Conservation (phyloP, 2,329 filamentous ascomycete genomes). For the Hymenoscyphus fructigenus region DNA sequence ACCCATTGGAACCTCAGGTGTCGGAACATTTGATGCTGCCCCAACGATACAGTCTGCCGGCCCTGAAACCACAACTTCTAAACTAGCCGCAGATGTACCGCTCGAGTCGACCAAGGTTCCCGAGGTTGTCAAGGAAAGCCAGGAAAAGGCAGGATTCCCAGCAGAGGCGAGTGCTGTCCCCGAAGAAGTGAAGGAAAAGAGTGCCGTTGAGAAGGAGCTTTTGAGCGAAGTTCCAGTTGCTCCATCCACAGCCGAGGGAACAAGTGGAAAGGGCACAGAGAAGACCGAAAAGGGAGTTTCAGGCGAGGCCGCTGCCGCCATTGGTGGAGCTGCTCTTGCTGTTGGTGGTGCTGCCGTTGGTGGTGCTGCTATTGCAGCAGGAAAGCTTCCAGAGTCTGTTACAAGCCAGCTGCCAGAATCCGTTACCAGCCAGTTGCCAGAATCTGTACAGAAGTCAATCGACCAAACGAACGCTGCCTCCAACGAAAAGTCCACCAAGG, state of each 20-base stretch:
- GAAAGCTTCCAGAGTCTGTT: constrained; percentile 4
- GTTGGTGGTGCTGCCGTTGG: constrained; percentile 45
- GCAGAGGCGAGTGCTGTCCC: constrained; percentile 69
- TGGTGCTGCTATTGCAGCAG: constrained; percentile 37
- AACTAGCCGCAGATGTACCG: constrained; percentile 45
- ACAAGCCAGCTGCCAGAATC: constrained; percentile 41
- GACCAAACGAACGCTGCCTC: constrained; percentile 70
- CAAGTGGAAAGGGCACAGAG: constrained; percentile 50
- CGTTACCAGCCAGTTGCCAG: constrained; percentile 58
- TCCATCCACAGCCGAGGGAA: constrained; percentile 57
- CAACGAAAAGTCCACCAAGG: constrained; percentile 47
- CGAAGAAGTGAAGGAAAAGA: constrained; percentile 69
- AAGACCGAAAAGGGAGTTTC: constrained; percentile 51
- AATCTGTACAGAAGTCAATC: constrained; percentile 73
- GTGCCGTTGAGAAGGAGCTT: constrained; percentile 68
- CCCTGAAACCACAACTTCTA: constrained; percentile 44
- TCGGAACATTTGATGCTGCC: constrained; percentile 53
- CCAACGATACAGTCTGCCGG: constrained; percentile 50
- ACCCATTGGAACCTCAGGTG: constrained; percentile 53
- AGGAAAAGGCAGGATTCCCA: constrained; percentile 60
- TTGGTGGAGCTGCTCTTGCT: constrained; percentile 44
- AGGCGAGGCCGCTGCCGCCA: constrained; percentile 44
- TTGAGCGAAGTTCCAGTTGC: constrained; percentile 64
- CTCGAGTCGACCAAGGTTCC: constrained; percentile 49
- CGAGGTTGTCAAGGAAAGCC: constrained; percentile 68